phyloP scores from a whole-genome alignment of 176 grass and related monocot species.

The Canna indica region DNA sequence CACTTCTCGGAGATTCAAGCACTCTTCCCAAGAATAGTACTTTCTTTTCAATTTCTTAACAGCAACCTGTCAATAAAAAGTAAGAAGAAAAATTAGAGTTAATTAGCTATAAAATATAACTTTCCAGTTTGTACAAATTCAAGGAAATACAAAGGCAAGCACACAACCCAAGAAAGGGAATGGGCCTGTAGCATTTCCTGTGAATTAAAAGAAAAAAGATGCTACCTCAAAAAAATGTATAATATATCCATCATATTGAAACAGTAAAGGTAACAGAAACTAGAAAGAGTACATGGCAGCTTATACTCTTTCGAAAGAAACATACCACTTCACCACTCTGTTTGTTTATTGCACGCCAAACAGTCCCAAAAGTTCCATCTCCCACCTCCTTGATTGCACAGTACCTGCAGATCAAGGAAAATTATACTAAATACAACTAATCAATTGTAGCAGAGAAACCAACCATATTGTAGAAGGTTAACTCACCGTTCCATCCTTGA shows the following conservation, averaged over 20 bases:
- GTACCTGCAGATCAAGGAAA: slow-evolving; percentile 41
- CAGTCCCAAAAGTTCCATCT: slow-evolving; percentile 95
- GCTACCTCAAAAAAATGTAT: neutral
- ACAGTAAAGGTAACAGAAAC: neutral
- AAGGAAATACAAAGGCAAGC: neutral
- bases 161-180: neutral
- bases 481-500: slow-evolving; percentile 11
- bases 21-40: slow-evolving; percentile 94
- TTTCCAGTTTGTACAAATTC: neutral
- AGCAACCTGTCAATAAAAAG: slow-evolving; percentile 45
- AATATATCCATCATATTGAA: neutral
- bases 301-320: neutral
- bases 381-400: slow-evolving; percentile 89
- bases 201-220: neutral
- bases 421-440: neutral
- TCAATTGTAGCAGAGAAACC: neutral
- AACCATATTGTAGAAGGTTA: neutral
- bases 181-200: neutral
- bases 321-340: slow-evolving; percentile 86
- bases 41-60: slow-evolving; percentile 99
- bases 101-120: neutral
- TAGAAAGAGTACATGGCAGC: neutral
- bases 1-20: slow-evolving; percentile 98
- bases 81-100: neutral
- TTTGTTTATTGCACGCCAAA: slow-evolving; percentile 87